Evolutionary conservation across 2,329 filamentous ascomycete genomes (phyloP).

Genomic region (Thielaviopsis punctulata): DNA sequence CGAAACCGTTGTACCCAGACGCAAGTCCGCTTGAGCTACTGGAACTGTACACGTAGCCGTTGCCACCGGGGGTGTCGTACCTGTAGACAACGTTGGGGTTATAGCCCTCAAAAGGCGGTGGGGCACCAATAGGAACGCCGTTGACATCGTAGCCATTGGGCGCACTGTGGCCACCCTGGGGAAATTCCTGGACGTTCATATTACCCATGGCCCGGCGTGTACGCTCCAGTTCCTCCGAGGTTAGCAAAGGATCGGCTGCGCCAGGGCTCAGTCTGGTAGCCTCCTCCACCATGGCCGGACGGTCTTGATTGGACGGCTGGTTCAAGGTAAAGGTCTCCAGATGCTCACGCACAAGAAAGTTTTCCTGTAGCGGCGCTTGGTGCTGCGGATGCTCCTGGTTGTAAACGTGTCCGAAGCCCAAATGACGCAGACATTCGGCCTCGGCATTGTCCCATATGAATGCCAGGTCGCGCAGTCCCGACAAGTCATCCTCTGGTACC

Average conservation of each 20-base stretch:
- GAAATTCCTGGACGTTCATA: background rate
- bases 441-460: conserved; percentile 5
- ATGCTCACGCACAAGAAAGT: background rate
- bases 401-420: background rate
- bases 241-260: background rate
- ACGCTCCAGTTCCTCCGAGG: background rate
- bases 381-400: background rate
- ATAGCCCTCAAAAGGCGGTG: too few species aligned
- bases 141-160: too few species aligned
- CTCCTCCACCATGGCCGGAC: background rate
- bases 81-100: too few species aligned
- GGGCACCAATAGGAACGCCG: too few species aligned
- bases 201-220: background rate
- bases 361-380: background rate
- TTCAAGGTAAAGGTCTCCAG: background rate
- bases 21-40: too few species aligned
- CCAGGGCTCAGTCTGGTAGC: background rate
- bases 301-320: background rate
- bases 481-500: background rate
- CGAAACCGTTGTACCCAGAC: too few species aligned
- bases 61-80: too few species aligned
- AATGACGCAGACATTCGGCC: background rate
- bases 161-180: background rate
- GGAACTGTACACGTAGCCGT: background rate
- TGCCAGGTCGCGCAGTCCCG: background rate